Percentiles rank a stretch among this genome's conserved stretches.
Evolutionary conservation across 106 monocot species (phyloP).

Genomic region (Triglochin maritima): DNA sequence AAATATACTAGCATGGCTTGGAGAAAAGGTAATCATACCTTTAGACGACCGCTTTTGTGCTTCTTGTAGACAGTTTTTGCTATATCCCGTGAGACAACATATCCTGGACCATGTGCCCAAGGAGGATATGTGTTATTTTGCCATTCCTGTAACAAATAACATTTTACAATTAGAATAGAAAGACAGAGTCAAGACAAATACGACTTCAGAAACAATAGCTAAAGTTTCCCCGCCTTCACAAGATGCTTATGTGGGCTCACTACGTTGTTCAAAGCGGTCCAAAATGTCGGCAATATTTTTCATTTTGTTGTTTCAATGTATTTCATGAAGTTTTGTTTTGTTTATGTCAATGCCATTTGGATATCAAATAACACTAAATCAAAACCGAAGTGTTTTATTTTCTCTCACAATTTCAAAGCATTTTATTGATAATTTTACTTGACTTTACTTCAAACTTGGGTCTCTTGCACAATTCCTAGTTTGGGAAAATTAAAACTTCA

Average conservation of each 20-base stretch:
- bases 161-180: conserved; percentile 50
- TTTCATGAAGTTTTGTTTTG: no score
- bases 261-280: neutral
- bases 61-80: conserved; percentile 45
- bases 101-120: conserved; percentile 98
- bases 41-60: conserved; percentile 46
- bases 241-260: no score
- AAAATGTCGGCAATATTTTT: neutral
- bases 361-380: neutral
- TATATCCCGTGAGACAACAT: conserved; percentile 77
- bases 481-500: conserved; percentile 18
- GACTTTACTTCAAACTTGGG: neutral
- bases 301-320: no score
- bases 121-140: conserved; percentile 80
- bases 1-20: no score
- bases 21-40: conserved; percentile 26
- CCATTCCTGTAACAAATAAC: conserved; percentile 60
- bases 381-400: neutral
- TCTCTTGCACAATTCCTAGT: neutral
- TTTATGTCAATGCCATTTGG: no score
- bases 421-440: neutral
- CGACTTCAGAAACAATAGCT: conserved; percentile 6
- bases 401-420: neutral
- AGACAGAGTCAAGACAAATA: neutral
- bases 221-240: neutral